phyloP scores from a whole-genome alignment of 2,329 filamentous ascomycete species.

The Penicillium sp. region DNA sequence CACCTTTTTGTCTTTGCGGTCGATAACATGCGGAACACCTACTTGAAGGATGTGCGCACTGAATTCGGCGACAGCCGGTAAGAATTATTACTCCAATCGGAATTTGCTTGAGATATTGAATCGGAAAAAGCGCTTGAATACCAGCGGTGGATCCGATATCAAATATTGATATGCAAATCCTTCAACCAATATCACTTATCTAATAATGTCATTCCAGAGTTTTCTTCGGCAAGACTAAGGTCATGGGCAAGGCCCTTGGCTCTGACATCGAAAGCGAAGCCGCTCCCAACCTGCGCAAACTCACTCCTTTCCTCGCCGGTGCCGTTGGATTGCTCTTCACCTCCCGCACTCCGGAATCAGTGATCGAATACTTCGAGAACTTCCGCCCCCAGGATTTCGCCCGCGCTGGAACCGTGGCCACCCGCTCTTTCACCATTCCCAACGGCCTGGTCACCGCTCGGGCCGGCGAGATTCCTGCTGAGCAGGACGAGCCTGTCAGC shows the following conservation, averaged over 20 bases:
- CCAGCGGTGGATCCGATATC: conserved; percentile 3
- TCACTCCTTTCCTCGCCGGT: conserved; percentile 70
- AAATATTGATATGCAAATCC: conserved; percentile 3
- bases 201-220: conserved; percentile 55
- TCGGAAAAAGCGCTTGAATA: neutral
- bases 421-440: conserved; percentile 75
- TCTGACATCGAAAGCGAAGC: conserved; percentile 72
- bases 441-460: conserved; percentile 75
- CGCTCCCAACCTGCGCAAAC: conserved; percentile 70
- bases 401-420: conserved; percentile 74
- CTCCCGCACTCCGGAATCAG: conserved; percentile 65
- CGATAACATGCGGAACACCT: conserved; percentile 97
- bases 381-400: conserved; percentile 84
- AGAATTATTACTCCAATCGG: conserved; percentile 25
- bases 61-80: conserved; percentile 83
- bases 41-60: conserved; percentile 84
- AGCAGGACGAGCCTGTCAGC: conserved; percentile 81
- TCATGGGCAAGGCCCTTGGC: conserved; percentile 94
- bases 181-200: neutral
- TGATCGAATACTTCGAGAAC: conserved; percentile 69
- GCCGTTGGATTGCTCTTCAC: conserved; percentile 90
- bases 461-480: conserved; percentile 73
- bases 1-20: conserved; percentile 91
- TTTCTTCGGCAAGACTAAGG: conserved; percentile 99
- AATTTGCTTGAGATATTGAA: neutral